Evolutionary conservation across 352 stramenopile genomes (phyloP).

Genomic region (Saprolegnia parasitica): DNA sequence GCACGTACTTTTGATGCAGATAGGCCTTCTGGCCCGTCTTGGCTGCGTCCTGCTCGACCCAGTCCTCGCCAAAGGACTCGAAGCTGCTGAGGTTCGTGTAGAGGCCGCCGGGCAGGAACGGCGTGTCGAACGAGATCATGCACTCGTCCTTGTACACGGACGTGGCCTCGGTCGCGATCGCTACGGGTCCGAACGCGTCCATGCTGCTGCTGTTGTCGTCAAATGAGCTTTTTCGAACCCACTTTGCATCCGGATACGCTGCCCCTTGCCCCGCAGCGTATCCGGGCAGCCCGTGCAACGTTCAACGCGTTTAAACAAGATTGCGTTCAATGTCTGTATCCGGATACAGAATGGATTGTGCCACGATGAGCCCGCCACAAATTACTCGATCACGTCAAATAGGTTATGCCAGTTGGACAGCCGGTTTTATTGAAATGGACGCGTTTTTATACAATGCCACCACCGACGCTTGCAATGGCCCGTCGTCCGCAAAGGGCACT

Average conservation of each 20-base stretch:
- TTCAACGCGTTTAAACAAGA: too few species aligned
- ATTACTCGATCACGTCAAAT: too few species aligned
- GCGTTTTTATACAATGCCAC: too few species aligned
- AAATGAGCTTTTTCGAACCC: not conserved
- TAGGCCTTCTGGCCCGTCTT: slow-evolving; percentile 47
- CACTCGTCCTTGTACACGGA: slow-evolving; percentile 97
- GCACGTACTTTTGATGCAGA: slow-evolving; percentile 59
- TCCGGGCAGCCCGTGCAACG: too few species aligned
- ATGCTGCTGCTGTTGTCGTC: not conserved
- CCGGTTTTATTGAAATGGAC: too few species aligned
- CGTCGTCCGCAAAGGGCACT: too few species aligned
- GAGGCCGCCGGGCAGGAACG: slow-evolving; percentile 53
- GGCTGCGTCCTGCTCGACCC: slow-evolving; percentile 52
- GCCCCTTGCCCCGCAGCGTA: too few species aligned
- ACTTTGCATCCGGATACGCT: not conserved
- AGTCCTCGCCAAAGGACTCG: slow-evolving; percentile 85
- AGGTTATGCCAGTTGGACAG: too few species aligned
- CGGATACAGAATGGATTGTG: too few species aligned
- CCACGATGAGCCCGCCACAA: too few species aligned
- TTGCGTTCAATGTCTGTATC: too few species aligned
- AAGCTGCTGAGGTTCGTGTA: slow-evolving; percentile 94
- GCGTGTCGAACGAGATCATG: slow-evolving; percentile 95
- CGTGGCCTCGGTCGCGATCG: slow-evolving; percentile 49
- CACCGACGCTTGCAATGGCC: too few species aligned
- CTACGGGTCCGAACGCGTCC: slow-evolving; percentile 32